Percentiles rank a stretch among this genome's conserved stretches.
phyloP scores from a whole-genome alignment of 2,329 filamentous ascomycete species.

The Clonostachys rhizophaga region DNA sequence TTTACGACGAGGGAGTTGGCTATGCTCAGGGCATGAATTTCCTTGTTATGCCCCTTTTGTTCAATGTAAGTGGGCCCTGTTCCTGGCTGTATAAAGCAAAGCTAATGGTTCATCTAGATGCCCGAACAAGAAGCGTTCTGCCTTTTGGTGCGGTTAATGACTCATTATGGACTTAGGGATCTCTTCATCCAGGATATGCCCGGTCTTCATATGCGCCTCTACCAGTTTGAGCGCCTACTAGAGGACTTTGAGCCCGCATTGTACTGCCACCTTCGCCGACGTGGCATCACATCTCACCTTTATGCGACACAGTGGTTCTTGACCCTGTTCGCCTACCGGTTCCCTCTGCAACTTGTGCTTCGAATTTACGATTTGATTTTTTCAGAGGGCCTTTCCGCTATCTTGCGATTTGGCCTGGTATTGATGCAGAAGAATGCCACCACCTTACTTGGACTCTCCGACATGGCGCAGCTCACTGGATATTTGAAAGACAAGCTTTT shows the following conservation, averaged over 20 bases:
- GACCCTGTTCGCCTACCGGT: conserved; percentile 96
- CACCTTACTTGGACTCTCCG: conserved; percentile 74
- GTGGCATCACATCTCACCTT: conserved; percentile 82
- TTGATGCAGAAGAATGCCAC: conserved; percentile 93
- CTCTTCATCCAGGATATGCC: conserved; percentile 96
- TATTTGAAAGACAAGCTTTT: conserved; percentile 94
- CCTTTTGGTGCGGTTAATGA: conserved; percentile 89
- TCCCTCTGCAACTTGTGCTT: conserved; percentile 91
- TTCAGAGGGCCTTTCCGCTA: conserved; percentile 87
- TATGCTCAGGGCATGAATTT: conserved; percentile 99
- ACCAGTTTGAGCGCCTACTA: conserved; percentile 89
- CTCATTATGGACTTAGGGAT: conserved; percentile 88
- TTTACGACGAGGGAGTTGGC: conserved; percentile 90
- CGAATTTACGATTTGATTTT: conserved; percentile 95
- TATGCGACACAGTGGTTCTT: conserved; percentile 99
- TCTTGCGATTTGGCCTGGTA: conserved; percentile 90
- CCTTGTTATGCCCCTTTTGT: conserved; percentile 90
- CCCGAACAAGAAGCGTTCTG: conserved; percentile 96
- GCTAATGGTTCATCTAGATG: conserved; percentile 53
- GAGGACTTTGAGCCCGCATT: conserved; percentile 93
- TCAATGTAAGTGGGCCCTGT: conserved; percentile 63
- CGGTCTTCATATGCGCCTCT: conserved; percentile 86
- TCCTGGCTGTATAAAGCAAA: neutral
- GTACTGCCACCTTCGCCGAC: conserved; percentile 87
- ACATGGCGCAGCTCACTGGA: conserved; percentile 83